Percentiles rank a stretch among this genome's conserved stretches.
phyloP scores from a whole-genome alignment of 176 grass and related monocot genomes.

The Oryza glaberrima region DNA sequence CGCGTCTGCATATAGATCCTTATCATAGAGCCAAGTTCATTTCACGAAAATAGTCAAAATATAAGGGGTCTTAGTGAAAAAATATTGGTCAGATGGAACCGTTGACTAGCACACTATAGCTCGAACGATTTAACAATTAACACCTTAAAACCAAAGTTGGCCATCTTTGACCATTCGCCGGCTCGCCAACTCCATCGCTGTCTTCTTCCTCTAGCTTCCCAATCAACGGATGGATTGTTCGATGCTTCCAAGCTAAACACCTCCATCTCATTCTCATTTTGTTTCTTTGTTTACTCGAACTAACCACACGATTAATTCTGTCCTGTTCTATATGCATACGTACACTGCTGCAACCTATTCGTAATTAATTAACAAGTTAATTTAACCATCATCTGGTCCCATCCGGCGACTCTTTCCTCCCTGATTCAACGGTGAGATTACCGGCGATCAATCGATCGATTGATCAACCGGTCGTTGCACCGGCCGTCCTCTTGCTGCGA shows the following conservation, averaged over 20 bases:
- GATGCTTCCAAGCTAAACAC: background rate
- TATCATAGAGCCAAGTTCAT: background rate
- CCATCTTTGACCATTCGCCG: conserved; percentile 32
- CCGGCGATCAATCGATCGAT: background rate
- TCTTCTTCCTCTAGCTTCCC: background rate
- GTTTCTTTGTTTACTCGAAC: background rate
- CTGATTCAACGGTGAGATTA: background rate
- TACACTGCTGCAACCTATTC: background rate
- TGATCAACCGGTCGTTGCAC: background rate
- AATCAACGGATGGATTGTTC: background rate
- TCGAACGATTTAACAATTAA: too few relatives aligned
- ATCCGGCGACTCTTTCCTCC: background rate
- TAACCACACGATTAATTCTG: background rate
- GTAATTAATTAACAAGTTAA: background rate
- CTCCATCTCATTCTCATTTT: background rate
- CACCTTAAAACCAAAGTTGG: background rate
- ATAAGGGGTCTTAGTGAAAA: background rate
- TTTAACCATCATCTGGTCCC: background rate
- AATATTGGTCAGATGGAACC: background rate
- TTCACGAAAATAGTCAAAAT: background rate
- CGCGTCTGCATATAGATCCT: too few relatives aligned
- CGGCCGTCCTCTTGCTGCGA: background rate
- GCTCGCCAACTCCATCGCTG: background rate
- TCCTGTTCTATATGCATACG: too few relatives aligned
- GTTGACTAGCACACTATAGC: conserved; percentile 25